A percentile compares a stretch with the other conserved stretches of the same genome.
Conservation (phyloP, 2,329 filamentous ascomycete species). For the Elsinoe ampelina region DNA sequence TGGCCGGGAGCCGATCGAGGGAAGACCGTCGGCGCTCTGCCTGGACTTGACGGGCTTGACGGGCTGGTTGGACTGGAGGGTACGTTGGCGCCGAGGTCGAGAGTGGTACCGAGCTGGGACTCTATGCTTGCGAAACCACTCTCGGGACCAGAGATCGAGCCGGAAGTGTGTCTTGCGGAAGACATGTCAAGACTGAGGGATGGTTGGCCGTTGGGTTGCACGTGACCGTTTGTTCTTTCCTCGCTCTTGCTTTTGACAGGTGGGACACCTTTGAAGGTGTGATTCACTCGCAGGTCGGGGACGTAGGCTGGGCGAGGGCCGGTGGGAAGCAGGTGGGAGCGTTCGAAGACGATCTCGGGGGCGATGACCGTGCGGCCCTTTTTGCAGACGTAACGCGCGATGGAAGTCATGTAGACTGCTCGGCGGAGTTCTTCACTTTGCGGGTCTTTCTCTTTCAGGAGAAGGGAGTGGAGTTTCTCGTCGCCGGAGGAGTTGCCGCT, state of each 20-base stretch:
- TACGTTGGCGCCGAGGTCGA: neutral
- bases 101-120: neutral
- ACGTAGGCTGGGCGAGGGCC: slow-evolving; percentile 51
- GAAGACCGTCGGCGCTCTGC: too few relatives aligned
- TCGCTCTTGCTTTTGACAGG: neutral
- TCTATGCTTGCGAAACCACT: neutral
- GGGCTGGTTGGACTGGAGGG: too few relatives aligned
- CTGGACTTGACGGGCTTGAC: too few relatives aligned
- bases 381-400: slow-evolving; percentile 44
- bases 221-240: neutral
- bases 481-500: slow-evolving; percentile 12
- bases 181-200: neutral
- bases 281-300: neutral
- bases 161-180: neutral
- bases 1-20: too few relatives aligned
- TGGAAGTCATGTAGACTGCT: slow-evolving; percentile 40
- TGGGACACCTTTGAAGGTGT: neutral
- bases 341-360: slow-evolving; percentile 64
- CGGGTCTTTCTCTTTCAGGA: slow-evolving; percentile 20
- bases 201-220: slow-evolving; percentile 12
- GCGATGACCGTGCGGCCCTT: slow-evolving; percentile 66
- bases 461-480: slow-evolving; percentile 20
- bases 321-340: slow-evolving; percentile 62
- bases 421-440: slow-evolving; percentile 29
- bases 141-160: neutral